Evolutionary conservation across 257 asterid species (phyloP).

Genomic region (Solanum sejunctum): DNA sequence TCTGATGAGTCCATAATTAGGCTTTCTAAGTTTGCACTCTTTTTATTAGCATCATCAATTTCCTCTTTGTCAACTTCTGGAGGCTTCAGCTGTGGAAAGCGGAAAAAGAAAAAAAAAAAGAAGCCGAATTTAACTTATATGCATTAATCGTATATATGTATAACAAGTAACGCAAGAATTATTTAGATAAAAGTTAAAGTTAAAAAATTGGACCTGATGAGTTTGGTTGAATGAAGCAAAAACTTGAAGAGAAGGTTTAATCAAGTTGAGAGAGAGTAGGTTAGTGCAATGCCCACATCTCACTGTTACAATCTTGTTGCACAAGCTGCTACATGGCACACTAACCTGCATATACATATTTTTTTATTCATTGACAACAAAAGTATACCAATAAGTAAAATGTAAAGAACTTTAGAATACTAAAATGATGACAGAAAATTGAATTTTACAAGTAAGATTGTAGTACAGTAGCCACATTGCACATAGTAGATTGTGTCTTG

Average conservation of each 20-base stretch:
- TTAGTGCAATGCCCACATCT: slow-evolving; percentile 68
- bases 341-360: slow-evolving; percentile 38
- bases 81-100: slow-evolving; percentile 9
- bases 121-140: not conserved
- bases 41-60: slow-evolving; percentile 2
- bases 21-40: not conserved
- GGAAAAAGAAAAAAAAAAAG: not conserved
- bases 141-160: too few species aligned
- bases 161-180: not conserved
- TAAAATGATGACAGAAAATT: not conserved
- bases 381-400: not conserved
- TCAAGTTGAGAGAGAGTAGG: slow-evolving; percentile 55
- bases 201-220: not conserved
- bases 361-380: not conserved
- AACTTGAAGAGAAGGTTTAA: slow-evolving; percentile 25
- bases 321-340: slow-evolving; percentile 53
- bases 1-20: slow-evolving; percentile 23
- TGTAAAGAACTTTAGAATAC: not conserved
- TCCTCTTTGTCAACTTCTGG: slow-evolving; percentile 15
- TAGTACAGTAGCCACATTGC: slow-evolving; percentile 63
- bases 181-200: too few species aligned
- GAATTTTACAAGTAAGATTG: slow-evolving; percentile 51
- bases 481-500: slow-evolving; percentile 66
- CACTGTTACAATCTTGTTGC: slow-evolving; percentile 41
- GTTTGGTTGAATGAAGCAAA: slow-evolving; percentile 25